These are phyloP conservation scores for Neoboletus brunneissimus DNA, from an alignment of 768 basidiomycete species.

Conservation along the genomic window DNA sequence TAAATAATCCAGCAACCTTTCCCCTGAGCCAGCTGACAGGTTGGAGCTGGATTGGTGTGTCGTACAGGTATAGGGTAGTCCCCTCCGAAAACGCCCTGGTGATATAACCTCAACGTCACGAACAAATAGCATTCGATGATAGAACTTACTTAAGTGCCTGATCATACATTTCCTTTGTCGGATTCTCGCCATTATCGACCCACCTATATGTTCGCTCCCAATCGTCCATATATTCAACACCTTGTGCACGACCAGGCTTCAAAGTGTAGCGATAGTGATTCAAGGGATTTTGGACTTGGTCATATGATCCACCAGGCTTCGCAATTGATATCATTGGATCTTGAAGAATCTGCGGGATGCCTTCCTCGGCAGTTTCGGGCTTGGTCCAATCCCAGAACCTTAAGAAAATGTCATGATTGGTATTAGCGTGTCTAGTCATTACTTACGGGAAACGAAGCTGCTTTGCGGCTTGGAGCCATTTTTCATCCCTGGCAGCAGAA, in stretches of 20 bases:
- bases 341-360: constrained; percentile 7
- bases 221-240: constrained; percentile 1
- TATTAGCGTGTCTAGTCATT: background rate
- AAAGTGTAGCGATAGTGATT: constrained; percentile 10
- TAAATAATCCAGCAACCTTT: constrained; percentile 14
- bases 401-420: background rate
- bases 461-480: constrained; percentile 14
- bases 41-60: background rate
- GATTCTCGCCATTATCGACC: background rate
- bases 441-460: constrained; percentile 19
- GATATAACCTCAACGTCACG: background rate
- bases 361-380: background rate
- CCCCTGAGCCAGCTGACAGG: constrained; percentile 17
- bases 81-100: constrained; percentile 6
- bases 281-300: constrained; percentile 8
- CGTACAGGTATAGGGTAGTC: background rate
- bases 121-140: no score
- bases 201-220: constrained; percentile 19
- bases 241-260: background rate
- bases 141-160: constrained; percentile 8
- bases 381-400: constrained; percentile 23
- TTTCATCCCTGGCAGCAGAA: background rate
- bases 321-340: background rate
- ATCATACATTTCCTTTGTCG: constrained; percentile 10
- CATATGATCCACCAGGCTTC: background rate